A percentile compares a stretch with the other conserved stretches of the same genome.
Evolutionary conservation across 345 rosid species (phyloP).

Genomic region (Citrus sp.): DNA sequence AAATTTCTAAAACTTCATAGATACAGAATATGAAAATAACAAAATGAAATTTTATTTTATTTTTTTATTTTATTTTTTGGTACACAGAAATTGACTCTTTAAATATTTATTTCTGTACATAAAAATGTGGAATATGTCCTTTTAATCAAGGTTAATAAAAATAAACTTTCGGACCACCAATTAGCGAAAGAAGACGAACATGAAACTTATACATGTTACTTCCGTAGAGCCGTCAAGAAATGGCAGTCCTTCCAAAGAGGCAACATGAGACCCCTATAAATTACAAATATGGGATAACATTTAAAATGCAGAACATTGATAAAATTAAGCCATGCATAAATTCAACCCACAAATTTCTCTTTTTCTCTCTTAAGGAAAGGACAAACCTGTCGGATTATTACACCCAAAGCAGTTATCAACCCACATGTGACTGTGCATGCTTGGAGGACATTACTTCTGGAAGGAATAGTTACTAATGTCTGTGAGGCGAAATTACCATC

Average conservation of each 20-base stretch:
- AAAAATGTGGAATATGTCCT: background rate
- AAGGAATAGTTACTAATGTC: slow-evolving; percentile 30
- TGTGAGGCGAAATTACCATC: slow-evolving; percentile 15
- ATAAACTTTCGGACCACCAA: background rate
- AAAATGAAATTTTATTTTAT: background rate
- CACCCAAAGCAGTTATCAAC: slow-evolving; percentile 59
- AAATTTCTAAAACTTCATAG: background rate
- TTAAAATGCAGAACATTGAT: background rate
- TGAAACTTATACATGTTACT: slow-evolving; percentile 51
- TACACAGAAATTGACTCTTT: background rate
- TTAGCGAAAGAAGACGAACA: slow-evolving; percentile 11
- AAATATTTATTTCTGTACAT: background rate
- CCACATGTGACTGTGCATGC: slow-evolving; percentile 78
- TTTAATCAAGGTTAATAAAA: background rate
- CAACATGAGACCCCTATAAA: slow-evolving; percentile 75
- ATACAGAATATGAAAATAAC: background rate
- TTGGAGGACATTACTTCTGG: slow-evolving; percentile 70
- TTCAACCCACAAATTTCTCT: background rate
- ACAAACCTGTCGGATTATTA: slow-evolving; percentile 62
- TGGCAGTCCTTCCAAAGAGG: slow-evolving; percentile 65
- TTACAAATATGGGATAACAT: slow-evolving; percentile 13
- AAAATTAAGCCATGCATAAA: background rate
- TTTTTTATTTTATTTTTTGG: too few relatives aligned
- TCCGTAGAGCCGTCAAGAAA: slow-evolving; percentile 61
- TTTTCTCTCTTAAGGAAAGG: background rate